Base-by-base conservation (phyloP, 805 yeast species). In the Vanderwaltozyma verrucispora region DNA sequence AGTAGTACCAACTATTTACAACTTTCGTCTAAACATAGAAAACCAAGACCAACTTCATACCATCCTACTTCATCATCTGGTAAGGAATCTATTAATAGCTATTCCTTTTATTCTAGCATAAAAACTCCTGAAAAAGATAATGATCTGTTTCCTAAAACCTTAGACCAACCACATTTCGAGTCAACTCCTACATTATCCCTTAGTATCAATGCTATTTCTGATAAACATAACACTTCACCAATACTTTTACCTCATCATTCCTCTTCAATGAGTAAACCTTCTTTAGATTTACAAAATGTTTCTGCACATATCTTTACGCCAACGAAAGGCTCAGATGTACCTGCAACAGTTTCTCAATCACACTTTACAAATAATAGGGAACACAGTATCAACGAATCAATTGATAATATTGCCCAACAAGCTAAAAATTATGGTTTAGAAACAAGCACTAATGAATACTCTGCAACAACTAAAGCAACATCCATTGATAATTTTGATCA, bases 41-140 rank as follows among this genome's bases (percentile, higher is more conserved):
- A 74, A 51, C 88, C 86, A 40, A 72, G 94, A 55, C 94, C 94
- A 30, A 82, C 89, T 0, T 81, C 92, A 9, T 83, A 80, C 51
- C 88, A 83, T 53, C 94, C 94, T 4, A 46, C 47, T 4, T 35
- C 46, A 21, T 41, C 36, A 26, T 30, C 44, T 4, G 28, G 37
- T 4, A 43, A 32, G 8, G 21, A 21, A 21, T 18, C 9, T 17
- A n/a, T 18, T 6, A 32, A 26, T n/a, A 5, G 16, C 4, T 27
- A 20, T 18, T 3, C 7, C 11, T 2, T 13, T n/a, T 7, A 27
- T 15, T 14, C 25, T 27, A 7, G 18, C 5, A 19, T 9, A 3
- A 25, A 23, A 18, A 19, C 17, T 19, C 4, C 15, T 5, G 19
- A 11, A 4, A 6, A 3, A 9, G n/a, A 24, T 10, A 9, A 28